phyloP scores from a whole-genome alignment of 148 eudicot genomes.

The Chenopodium berlandieri region DNA sequence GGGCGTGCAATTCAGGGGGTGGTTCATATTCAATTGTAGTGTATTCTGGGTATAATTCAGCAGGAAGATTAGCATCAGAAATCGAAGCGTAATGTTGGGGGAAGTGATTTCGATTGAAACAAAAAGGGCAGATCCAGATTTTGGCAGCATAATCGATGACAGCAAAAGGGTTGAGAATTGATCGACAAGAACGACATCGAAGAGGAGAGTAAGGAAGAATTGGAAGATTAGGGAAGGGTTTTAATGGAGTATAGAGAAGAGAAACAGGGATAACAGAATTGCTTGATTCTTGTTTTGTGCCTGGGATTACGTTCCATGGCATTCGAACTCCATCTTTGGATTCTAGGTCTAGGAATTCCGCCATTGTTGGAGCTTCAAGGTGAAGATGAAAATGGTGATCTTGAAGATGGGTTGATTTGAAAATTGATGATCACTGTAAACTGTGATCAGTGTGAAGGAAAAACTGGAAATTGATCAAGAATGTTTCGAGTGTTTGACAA shows the following conservation, averaged over 20 bases:
- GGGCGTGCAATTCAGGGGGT: slow-evolving; percentile 10
- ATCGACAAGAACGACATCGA: slow-evolving; percentile 81
- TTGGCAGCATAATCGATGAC: slow-evolving; percentile 75
- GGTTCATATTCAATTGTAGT: slow-evolving; percentile 76
- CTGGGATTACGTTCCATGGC: slow-evolving; percentile 98
- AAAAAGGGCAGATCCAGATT: slow-evolving; percentile 92
- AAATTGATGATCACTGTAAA: neutral
- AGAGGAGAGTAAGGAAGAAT: slow-evolving; percentile 80
- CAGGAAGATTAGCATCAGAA: slow-evolving; percentile 74
- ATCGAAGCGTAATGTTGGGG: slow-evolving; percentile 70
- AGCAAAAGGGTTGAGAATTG: slow-evolving; percentile 83
- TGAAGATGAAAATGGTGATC: neutral
- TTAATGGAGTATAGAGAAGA: slow-evolving; percentile 78
- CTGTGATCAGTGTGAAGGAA: neutral
- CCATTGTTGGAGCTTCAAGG: slow-evolving; percentile 39
- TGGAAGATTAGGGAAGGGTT: slow-evolving; percentile 53
- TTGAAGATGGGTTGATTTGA: neutral
- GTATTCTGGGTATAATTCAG: slow-evolving; percentile 72
- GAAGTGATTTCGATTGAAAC: slow-evolving; percentile 73
- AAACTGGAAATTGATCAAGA: neutral
- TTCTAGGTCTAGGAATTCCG: slow-evolving; percentile 75
- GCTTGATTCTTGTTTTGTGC: slow-evolving; percentile 63
- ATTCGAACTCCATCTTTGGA: slow-evolving; percentile 77
- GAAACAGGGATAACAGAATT: slow-evolving; percentile 64
- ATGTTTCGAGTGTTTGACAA: neutral